phyloP scores from a whole-genome alignment of 768 basidiomycete genomes.

The Termitomyces sp. region DNA sequence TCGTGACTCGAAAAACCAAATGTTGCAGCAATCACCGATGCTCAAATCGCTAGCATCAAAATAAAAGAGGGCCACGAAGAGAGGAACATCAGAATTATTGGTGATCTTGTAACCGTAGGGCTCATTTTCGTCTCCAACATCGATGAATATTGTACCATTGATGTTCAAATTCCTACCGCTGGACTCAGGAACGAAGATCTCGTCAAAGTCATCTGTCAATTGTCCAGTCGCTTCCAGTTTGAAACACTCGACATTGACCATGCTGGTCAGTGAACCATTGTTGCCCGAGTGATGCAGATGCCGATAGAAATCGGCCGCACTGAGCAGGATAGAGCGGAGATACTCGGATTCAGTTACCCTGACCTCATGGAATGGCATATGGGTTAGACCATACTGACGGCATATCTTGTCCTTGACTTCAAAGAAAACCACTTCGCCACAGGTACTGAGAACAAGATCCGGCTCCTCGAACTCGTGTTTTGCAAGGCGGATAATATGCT shows the following conservation, averaged over 20 bases:
- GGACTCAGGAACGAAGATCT: not conserved
- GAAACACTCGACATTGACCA: not conserved
- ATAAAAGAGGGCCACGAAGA: conserved; percentile 4
- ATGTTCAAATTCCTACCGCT: not conserved
- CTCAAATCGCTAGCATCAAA: not conserved
- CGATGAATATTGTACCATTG: not conserved
- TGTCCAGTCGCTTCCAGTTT: not conserved
- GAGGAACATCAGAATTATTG: not conserved
- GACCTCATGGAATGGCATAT: not conserved
- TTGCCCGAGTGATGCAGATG: not conserved
- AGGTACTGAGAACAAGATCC: not conserved
- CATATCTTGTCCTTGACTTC: not conserved
- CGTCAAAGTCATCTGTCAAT: not conserved
- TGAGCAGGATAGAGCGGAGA: not conserved
- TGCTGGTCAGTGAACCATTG: not conserved
- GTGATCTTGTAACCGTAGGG: not conserved
- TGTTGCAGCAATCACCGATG: not conserved
- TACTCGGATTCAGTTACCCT: not conserved
- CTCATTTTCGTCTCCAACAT: not conserved
- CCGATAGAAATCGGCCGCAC: not conserved
- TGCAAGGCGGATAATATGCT: not conserved
- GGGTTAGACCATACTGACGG: not conserved
- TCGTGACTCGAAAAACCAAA: not conserved
- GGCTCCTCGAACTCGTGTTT: not conserved
- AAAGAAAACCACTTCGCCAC: not conserved